phyloP scores from a whole-genome alignment of 2,329 filamentous ascomycete genomes.

The Lasiodiplodia sp. region DNA sequence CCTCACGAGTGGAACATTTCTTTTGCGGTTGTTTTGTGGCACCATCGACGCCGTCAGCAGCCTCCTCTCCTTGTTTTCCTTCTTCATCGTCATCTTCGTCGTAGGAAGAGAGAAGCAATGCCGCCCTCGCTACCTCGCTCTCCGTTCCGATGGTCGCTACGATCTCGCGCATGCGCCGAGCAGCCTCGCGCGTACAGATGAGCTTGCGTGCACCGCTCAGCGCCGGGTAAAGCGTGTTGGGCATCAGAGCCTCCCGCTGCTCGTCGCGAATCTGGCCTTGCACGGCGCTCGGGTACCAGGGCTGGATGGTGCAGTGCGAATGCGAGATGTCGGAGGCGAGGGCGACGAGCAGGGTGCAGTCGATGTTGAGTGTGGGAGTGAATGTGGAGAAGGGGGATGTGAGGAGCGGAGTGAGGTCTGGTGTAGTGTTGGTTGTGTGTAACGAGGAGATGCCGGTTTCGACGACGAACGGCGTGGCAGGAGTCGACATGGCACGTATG shows the following conservation, averaged over 20 bases:
- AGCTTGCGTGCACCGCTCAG: slow-evolving; percentile 61
- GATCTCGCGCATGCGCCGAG: slow-evolving; percentile 64
- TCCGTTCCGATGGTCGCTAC: slow-evolving; percentile 49
- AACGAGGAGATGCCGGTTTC: not conserved
- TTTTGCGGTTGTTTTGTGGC: not conserved
- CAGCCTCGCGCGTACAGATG: slow-evolving; percentile 72
- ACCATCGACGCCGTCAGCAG: not conserved
- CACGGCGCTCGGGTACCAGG: slow-evolving; percentile 67
- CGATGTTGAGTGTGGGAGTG: slow-evolving; percentile 63
- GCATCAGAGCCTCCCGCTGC: slow-evolving; percentile 65
- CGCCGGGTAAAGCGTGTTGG: slow-evolving; percentile 68
- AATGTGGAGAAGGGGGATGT: slow-evolving; percentile 49
- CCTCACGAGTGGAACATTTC: not conserved
- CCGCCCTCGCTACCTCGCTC: slow-evolving; percentile 60
- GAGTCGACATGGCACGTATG: slow-evolving; percentile 59
- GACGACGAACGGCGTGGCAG: not conserved
- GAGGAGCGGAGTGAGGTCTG: slow-evolving; percentile 44
- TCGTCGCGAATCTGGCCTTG: slow-evolving; percentile 71
- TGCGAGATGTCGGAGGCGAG: slow-evolving; percentile 78
- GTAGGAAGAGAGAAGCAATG: slow-evolving; percentile 58
- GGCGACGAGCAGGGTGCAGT: slow-evolving; percentile 75
- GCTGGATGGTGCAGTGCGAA: slow-evolving; percentile 53
- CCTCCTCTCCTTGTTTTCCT: slow-evolving; percentile 32
- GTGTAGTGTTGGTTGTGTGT: no score
- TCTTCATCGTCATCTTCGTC: slow-evolving; percentile 32